Conservation (phyloP, 805 yeast genomes). For the Candida nonsorbophila region DNA sequence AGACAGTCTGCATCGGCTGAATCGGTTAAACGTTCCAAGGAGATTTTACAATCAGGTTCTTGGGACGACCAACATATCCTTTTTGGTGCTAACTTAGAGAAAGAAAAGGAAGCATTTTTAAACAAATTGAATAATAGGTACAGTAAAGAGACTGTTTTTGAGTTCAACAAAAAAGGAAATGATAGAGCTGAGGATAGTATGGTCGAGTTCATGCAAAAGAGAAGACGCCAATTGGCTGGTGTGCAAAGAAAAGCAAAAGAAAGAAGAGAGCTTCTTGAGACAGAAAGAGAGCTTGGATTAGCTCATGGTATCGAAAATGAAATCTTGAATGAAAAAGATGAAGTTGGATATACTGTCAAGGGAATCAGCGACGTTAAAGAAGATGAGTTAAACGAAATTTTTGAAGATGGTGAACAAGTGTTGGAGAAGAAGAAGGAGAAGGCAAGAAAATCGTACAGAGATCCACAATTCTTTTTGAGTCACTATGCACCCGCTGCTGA, state of each 20-base stretch:
- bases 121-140: constrained; percentile 64
- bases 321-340: constrained; percentile 49
- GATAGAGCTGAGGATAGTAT: constrained; percentile 54
- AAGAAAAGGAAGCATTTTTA: constrained; percentile 67
- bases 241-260: constrained; percentile 76
- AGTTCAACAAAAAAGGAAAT: constrained; percentile 52
- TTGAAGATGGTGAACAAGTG: constrained; percentile 49
- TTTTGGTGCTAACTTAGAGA: constrained; percentile 71
- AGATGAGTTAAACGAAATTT: constrained; percentile 41
- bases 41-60: constrained; percentile 56
- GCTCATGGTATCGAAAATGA: constrained; percentile 73
- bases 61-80: constrained; percentile 89
- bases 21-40: constrained; percentile 81
- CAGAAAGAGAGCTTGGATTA: constrained; percentile 71
- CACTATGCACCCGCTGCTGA: constrained; percentile 83
- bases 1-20: constrained; percentile 83
- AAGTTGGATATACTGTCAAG: constrained; percentile 41
- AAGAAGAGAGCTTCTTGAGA: constrained; percentile 59
- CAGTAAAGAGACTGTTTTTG: constrained; percentile 89
- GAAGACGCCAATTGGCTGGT: constrained; percentile 86
- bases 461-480: constrained; percentile 74
- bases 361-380: constrained; percentile 33
- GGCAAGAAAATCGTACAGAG: constrained; percentile 55
- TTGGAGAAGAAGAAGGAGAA: constrained; percentile 16
- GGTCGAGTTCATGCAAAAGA: constrained; percentile 75